Conservation (phyloP, 345 rosid species). For the Odontarrhena argentea region DNA sequence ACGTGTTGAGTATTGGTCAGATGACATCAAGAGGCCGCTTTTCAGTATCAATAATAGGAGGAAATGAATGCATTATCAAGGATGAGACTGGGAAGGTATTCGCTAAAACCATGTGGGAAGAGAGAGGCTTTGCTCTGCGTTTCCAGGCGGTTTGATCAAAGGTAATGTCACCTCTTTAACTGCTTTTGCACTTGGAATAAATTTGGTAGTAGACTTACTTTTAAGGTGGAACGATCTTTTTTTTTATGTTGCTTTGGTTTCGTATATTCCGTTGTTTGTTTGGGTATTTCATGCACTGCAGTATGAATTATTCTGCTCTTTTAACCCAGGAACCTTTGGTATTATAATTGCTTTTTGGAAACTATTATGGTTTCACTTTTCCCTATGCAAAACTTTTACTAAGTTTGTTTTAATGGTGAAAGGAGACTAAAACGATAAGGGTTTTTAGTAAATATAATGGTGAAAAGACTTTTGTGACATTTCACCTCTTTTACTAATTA, state of each 20-base stretch:
- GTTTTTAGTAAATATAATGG: too few relatives aligned
- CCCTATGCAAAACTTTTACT: slow-evolving; percentile 2
- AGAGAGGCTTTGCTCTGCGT: slow-evolving; percentile 26
- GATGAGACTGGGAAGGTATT: slow-evolving; percentile 1
- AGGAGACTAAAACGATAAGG: not conserved
- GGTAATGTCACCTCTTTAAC: slow-evolving; percentile 5
- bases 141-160: slow-evolving; percentile 14
- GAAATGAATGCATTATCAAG: slow-evolving; percentile 14
- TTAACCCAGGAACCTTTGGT: slow-evolving; percentile 2
- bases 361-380: not conserved
- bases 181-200: not conserved
- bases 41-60: not conserved
- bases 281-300: not conserved
- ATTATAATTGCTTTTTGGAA: not conserved
- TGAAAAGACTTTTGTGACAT: too few relatives aligned
- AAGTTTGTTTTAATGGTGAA: slow-evolving; percentile 8
- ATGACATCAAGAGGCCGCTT: slow-evolving; percentile 5
- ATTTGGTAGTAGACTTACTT: not conserved
- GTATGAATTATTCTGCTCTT: slow-evolving; percentile 13
- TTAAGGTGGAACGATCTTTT: not conserved
- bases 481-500: too few relatives aligned
- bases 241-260: slow-evolving; percentile 6
- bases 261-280: not conserved
- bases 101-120: not conserved
- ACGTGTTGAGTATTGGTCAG: slow-evolving; percentile 26